Base-by-base conservation (phyloP, 2,329 filamentous ascomycete genomes). In the Pseudocercospora ulei region DNA sequence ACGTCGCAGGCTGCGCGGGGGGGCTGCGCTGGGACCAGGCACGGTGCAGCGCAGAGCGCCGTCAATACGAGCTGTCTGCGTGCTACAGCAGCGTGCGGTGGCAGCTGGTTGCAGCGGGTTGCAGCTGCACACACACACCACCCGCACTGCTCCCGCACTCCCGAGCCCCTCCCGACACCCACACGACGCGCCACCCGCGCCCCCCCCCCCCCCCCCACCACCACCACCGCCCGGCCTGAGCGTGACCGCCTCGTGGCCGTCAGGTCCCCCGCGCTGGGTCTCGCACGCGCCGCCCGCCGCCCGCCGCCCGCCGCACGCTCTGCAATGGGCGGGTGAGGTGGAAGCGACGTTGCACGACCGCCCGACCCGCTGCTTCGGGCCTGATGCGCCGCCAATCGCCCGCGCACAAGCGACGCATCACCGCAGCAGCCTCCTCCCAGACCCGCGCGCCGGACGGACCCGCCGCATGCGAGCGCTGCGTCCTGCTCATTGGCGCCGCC, bases 351-450 rank as follows among this genome's bases (percentile, higher is more conserved):
- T 33, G 22, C 29, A 33, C 29, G 14, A 22, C 29, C 3, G 17
- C 29, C 39, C 34, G 34, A 38, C 38, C 46, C 44, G 26, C 42
- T 20, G 43, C 42, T 36, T 44, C 49, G 53, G 52, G 48, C 39
- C 47, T 47, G 42, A 57, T 57, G 54, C 48, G 26, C 39, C 23
- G 27, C 41, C 47, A 43, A 31, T 48, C 47, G 43, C 41, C 45
- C 48, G 46, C 50, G 44, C 47, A 29, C 31, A 33, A 43, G 53
- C 53, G 52, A 53, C 43, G 29, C 60, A 58, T 59, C 51, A 62
- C 62, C 36, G 46, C 59, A 54, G 52, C 52, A 54, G 52, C 58
- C 49, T 56, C 58, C 49, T 56, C 54, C 57, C 60, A 62, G 58
- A 58, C 57, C 56, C 62, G 56, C 48, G 53, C 56, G 47, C 61